Base-by-base conservation (phyloP, 306 rosid genomes). In the Cajanus cajan region DNA sequence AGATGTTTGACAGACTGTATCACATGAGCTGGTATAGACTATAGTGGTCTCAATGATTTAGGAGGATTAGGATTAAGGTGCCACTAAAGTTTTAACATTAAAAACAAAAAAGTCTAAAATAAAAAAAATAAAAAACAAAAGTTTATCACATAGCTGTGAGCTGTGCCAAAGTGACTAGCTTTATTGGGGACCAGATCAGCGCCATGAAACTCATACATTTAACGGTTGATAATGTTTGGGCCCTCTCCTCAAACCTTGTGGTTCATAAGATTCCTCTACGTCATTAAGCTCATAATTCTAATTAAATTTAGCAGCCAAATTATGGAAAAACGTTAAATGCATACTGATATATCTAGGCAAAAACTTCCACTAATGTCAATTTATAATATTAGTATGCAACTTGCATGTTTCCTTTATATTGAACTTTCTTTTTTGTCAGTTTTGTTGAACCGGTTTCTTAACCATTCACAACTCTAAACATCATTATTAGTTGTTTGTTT, bases 11-110 rank as follows among this genome's bases (percentile, higher is more conserved):
- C 90, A 85, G 89, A 86, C 89, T 82, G 85, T 90, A 77, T 84
- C 92, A 89, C 88, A 86, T 89, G 90, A 90, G 79, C 85, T 82
- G 90, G 77, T 84, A 51, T 80, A n/a, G n/a, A n/a, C n/a, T n/a
- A n/a, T n/a, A 81, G 86, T 83, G 86, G 84, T 65, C 78, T 88
- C 86, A 90, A 89, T 92, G 88, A 90, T 92, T 89, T 79, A 75
- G 78, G 55, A 65, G 68, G 86, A 82, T 78, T 78, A 72, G 39
- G 79, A 83, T 78, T 80, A 84, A 81, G 50, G 58, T 85, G 76
- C 72, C 88, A 86, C 74, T 82, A 72, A 89, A 82, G 78, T 72
- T 78, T 86, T 66, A 61, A 6, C 54, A 67, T 67, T 82, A 75
- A 82, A 72, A 79, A 41, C 16, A 34, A 66, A 62, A 66, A 73